Conservation (phyloP, 2,329 filamentous ascomycete genomes). For the Coleophoma cylindrospora region DNA sequence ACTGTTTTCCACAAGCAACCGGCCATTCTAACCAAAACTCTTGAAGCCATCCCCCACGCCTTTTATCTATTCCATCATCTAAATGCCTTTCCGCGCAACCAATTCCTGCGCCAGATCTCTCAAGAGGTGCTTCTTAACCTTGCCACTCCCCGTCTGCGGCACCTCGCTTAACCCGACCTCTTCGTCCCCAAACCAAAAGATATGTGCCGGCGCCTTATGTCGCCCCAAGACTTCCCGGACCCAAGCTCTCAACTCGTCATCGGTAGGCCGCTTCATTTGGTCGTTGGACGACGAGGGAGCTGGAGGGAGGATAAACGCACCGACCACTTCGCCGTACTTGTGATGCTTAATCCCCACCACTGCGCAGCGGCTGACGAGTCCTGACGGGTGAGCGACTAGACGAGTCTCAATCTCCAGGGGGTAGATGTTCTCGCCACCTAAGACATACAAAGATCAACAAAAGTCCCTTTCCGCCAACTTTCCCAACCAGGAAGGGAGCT, state of each 20-base stretch:
- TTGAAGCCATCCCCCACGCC: no score
- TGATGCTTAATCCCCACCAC: slow-evolving; percentile 65
- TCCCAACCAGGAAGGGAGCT: slow-evolving; percentile 5
- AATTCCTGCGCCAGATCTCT: slow-evolving; percentile 1
- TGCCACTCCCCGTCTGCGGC: slow-evolving; percentile 67
- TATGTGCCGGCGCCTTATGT: slow-evolving; percentile 65
- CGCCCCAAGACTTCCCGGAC: slow-evolving; percentile 54
- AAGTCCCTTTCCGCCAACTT: no score
- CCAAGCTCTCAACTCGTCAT: slow-evolving; percentile 57
- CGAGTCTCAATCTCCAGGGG: slow-evolving; percentile 73
- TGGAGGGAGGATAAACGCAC: slow-evolving; percentile 50
- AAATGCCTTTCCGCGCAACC: background rate
- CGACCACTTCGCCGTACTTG: slow-evolving; percentile 71
- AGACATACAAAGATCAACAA: slow-evolving; percentile 1
- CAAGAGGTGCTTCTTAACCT: slow-evolving; percentile 54
- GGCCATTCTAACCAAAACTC: no score
- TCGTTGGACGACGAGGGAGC: slow-evolving; percentile 12
- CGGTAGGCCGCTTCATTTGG: slow-evolving; percentile 31
- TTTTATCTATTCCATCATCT: no score
- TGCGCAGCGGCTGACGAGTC: slow-evolving; percentile 55
- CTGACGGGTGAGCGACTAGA: slow-evolving; percentile 53
- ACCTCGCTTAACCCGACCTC: slow-evolving; percentile 45
- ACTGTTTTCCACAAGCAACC: no score
- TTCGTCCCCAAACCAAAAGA: slow-evolving; percentile 71
- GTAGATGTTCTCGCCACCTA: slow-evolving; percentile 68